Evolutionary conservation across 768 basidiomycete genomes (phyloP), one percentile per base, ranked within the genome.

Genomic region (Suillus fuscotomentosus): DNA sequence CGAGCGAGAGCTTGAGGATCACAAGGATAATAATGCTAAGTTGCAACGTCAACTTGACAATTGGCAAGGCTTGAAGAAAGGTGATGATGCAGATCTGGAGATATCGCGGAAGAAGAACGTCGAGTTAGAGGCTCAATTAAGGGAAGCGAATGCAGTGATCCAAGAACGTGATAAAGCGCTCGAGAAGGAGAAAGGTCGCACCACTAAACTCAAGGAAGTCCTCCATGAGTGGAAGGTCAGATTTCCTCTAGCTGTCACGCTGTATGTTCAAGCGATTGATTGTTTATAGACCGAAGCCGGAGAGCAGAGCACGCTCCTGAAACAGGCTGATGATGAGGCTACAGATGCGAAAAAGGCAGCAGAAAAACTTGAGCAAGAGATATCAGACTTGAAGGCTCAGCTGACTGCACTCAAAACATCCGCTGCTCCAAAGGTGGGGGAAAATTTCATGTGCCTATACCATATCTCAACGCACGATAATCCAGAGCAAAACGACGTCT

Each of bases 51-150:
- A 93, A 68, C 76, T 92, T 10, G 83, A 84, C 48, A 85, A 88
- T 70, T 91, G 89, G 89, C 82, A 89, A 69, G 81, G 74, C 34
- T 73, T 91, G 20, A 91, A 92, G 69, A 86, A 78, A 34, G 86
- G 85, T 56, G 89, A 86, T 55, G 86, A 82, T 13, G 83, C 79
- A 20, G 86, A 89, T 39, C 78, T 82, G 10, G 89, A 88, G 60
- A 73, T 76, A 7, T 75, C 82, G 60, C 81, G 86, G 48, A 87
- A 86, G 70, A 77, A 80, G 62, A 83, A 84, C 11, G 76, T 82
- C 11, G 83, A 86, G 39, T 78, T 91, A 13, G 88, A 92, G 63
- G 75, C 83, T 3, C 76, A 84, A 62, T 77, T 86, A 17, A 77
- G 79, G 62, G 82, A 84, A 45, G 73, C 87, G 9, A 80, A 82